Conservation (phyloP, 2,329 filamentous ascomycete genomes). For the Calonectria honghensis region DNA sequence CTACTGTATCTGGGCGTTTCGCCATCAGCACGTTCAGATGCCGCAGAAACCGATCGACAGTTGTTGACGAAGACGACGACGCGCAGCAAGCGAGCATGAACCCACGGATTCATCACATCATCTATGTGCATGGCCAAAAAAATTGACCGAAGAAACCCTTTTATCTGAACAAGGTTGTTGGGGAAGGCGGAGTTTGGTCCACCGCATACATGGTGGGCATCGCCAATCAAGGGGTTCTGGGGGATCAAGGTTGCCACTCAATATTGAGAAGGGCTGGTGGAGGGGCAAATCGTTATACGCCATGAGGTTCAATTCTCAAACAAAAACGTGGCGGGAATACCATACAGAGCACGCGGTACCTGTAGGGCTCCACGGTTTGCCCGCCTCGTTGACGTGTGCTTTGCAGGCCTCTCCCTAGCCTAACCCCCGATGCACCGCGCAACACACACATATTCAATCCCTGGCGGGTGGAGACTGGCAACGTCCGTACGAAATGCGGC, state of each 20-base stretch:
- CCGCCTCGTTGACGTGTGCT: slow-evolving; percentile 35
- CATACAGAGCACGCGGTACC: slow-evolving; percentile 11
- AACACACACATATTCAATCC: slow-evolving; percentile 34
- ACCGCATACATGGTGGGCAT: slow-evolving; percentile 1
- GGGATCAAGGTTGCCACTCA: slow-evolving; percentile 23
- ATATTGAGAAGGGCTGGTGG: slow-evolving; percentile 15
- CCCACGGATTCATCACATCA: slow-evolving; percentile 19
- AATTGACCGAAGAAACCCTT: slow-evolving; percentile 1
- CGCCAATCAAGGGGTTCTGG: slow-evolving; percentile 23
- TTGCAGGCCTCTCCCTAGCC: slow-evolving; percentile 19
- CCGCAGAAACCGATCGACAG: slow-evolving; percentile 17
- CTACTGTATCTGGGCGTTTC: slow-evolving; percentile 29
- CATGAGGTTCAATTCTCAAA: slow-evolving; percentile 9
- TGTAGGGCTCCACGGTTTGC: slow-evolving; percentile 26
- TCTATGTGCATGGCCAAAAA: slow-evolving; percentile 7
- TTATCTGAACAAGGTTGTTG: slow-evolving; percentile 16
- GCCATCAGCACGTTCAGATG: slow-evolving; percentile 17
- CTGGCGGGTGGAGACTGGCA: slow-evolving; percentile 44
- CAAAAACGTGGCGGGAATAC: slow-evolving; percentile 12
- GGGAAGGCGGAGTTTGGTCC: slow-evolving; percentile 12
- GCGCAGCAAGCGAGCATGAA: slow-evolving; percentile 21
- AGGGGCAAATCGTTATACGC: slow-evolving; percentile 13
- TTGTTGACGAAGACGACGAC: slow-evolving; percentile 36
- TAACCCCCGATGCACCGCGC: slow-evolving; percentile 33
- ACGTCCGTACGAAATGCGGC: slow-evolving; percentile 45